Evolutionary conservation across 116 monocot genomes (phyloP), one percentile per base, ranked within the genome.

Genomic region (Phalaenopsis hybrid): DNA sequence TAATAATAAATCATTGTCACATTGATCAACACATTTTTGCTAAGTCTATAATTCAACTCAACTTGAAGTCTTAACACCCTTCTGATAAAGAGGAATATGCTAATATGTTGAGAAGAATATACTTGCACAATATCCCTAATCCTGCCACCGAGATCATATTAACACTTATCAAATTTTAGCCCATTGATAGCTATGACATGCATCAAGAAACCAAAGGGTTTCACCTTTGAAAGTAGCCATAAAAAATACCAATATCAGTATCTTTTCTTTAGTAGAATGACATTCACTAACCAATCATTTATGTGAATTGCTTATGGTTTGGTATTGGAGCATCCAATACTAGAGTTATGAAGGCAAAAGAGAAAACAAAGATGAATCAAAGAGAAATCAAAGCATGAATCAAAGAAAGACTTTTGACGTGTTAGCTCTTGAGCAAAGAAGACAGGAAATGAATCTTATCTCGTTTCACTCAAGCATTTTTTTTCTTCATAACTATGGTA

Each of bases 161-260:
- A 95, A 78, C 98, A 86, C 79, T 95, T 98, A 83, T 95, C 92
- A 81, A 93, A 98, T 77, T 88, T 89, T 68, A 98, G 58, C 98
- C 98, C 93, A 87, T 98, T 95, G 44, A 93, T 95, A 79, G 86
- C 98, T 76, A 98, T 92, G 92, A 95, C 90, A 90, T 95, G 85
- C 98, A 98, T 98, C 89, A 98, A 82, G 20, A 95, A 95, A 50
- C 82, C 89, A 85, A 80, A 85, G 21, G 93, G 91, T 82, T 95
- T 92, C 34, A 90, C 92, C 98, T 95, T 45, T 44, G 23, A 37
- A 78, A 31, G 21, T 21, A 44, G 20, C 3, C 28, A 45, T 31
- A 34, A 50, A 55, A 59, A 44, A 55, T 1, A 13, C 50, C 49
- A 46, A 68, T 12, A 70, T 70, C 23, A 63, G 6, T 63, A 4